These are phyloP conservation scores for Phycomyces nitens DNA, from an alignment of 192 early-diverging fungal species.

Conservation along the genomic window DNA sequence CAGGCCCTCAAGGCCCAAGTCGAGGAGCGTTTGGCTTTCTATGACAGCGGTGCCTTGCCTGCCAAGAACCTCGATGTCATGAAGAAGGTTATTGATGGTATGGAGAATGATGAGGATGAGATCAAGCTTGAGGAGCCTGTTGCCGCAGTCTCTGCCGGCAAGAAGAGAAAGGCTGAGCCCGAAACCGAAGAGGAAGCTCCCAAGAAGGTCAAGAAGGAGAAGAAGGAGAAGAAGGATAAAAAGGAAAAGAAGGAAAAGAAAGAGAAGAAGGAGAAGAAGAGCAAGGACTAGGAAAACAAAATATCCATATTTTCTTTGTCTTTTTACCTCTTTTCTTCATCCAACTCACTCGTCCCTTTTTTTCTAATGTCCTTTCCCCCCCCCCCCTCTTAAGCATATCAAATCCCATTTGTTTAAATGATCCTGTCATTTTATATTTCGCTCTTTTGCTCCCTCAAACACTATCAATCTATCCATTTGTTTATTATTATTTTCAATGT, in stretches of 20 bases:
- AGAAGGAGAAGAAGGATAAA: constrained; percentile 56
- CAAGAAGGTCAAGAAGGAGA: constrained; percentile 59
- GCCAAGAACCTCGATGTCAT: constrained; percentile 93
- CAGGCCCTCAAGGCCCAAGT: constrained; percentile 92
- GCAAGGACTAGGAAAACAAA: constrained; percentile 35
- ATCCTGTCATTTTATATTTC: too few relatives aligned
- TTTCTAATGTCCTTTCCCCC: too few relatives aligned
- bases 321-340: too few relatives aligned
- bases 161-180: constrained; percentile 46
- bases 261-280: constrained; percentile 55
- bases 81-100: constrained; percentile 71
- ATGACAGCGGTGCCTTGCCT: constrained; percentile 84
- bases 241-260: constrained; percentile 60
- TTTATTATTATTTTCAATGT: too few relatives aligned
- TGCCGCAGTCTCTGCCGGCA: constrained; percentile 5
- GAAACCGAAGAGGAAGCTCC: constrained; percentile 31
- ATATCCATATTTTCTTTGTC: too few relatives aligned
- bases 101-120: constrained; percentile 48
- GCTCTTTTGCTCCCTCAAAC: too few relatives aligned
- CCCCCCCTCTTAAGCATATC: too few relatives aligned
- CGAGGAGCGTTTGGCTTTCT: constrained; percentile 93
- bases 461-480: too few relatives aligned
- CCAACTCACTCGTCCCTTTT: too few relatives aligned
- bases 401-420: too few relatives aligned
- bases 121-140: not conserved